Base-by-base conservation (phyloP, 192 early-diverging fungal genomes). In the Thamnidium elegans region DNA sequence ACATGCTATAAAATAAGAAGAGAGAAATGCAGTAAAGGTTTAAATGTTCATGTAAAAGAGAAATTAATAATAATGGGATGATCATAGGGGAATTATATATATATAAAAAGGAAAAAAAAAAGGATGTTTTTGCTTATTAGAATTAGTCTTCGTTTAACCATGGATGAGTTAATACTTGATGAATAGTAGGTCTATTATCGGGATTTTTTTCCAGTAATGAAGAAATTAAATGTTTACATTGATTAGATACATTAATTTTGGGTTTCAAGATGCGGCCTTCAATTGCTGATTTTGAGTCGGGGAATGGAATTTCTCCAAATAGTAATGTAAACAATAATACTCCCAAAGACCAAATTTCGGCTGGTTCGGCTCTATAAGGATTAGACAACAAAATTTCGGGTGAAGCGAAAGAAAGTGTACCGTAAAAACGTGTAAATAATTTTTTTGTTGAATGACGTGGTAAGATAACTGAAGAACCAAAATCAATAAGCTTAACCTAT, bases 301-400 rank as follows among this genome's bases (percentile, higher is more conserved):
- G 71, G 67, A 87, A 89, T n/a, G 87, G 86, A 10, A 79, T 75
- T 60, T 86, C 84, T 20, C 84, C 84, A 55, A 75, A 80, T 10
- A 86, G 69, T 48, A 84, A 65, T 11, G 76, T 79, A 56, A 83
- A 84, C 26, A 89, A 65, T 9, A 89, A 67, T 20, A 88, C 76
- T n/a, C 89, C 89, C 17, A 91, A 54, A 0, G 86, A 82, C 89
- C 89, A 91, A 44, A 91, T 79, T 58, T 91, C 89, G n/a, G 82
- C 79, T 14, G 81, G 78, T 50, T 79, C 80, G n/a, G 86, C 89
- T 17, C 71, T 70, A 71, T 90, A 91, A 47, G 74, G 71, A 45
- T 81, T 67, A 5, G 81, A 82, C 55, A 62, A 66, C 5, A 91
- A 65, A 39, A 89, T 85, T 62, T 91, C 89, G 17, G 89, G 89